Evolutionary conservation across 1,284 basidiomycete genomes (phyloP), one percentile per base, ranked within the genome.

Genomic region (Leccinum laetum): DNA sequence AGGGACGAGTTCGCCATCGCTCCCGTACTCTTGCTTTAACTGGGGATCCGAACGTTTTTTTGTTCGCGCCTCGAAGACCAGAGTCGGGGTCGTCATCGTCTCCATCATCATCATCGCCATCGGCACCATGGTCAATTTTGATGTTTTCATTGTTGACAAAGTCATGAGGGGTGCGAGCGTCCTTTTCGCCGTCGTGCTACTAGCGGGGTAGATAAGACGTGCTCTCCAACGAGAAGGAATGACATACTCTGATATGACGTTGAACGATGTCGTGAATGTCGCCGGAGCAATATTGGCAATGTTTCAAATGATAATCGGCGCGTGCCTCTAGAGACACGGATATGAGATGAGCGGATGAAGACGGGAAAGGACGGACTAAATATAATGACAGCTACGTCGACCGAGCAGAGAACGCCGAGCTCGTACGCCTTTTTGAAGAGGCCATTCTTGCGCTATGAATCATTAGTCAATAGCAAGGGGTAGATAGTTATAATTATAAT

Each of bases 381-480:
- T 71, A 87, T 87, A 71, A 87, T 83, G 69, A 86, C 85, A 1
- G 85, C 85, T 4, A 86, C 84, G 63, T 86, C 85, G 62, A 86
- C 85, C 2, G 82, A 84, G 70, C 85, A 86, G 9, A 86, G 79
- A 13, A 95, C 92, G 39, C 92, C 92, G 57, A 95, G 88, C 79
- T 95, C 93, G 77, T 94, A 93, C 0, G 93, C 93, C 76, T 95
- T 95, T 77, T 95, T 95, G 87, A 95, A 94, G 63, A 95, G 85
- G 2, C 93, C 93, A 66, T 92, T 92, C 81, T 94, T 94, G 71
- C 93, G 84, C 90, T 92, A 52, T 57, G 79, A 67, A 69, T n/a
- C n/a, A n/a, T n/a, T n/a, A n/a, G n/a, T 67, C 66, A 57, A 69
- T 71, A 69, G 68, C 73, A 61, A 58, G 69, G 70, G 66, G 70